Percentiles rank a stretch among this genome's conserved stretches.
phyloP scores from a whole-genome alignment of 2,329 filamentous ascomycete genomes.

The Bertia moriformis region DNA sequence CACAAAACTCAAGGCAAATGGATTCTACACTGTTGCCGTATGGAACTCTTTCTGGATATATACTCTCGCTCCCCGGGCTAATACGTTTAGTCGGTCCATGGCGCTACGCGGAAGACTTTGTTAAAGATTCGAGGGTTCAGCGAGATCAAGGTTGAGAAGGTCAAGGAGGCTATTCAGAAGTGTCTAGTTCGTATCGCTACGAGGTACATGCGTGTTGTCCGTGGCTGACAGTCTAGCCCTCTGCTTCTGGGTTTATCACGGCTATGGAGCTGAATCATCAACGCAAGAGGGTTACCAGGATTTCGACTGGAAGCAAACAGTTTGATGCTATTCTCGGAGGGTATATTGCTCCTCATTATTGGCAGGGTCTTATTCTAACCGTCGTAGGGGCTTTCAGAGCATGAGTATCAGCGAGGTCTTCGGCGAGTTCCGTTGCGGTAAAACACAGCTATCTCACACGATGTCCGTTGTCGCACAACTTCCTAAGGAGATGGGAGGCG shows the following conservation, averaged over 20 bases:
- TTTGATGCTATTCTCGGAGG: slow-evolving; percentile 51
- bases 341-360: slow-evolving; percentile 16
- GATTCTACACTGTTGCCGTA: slow-evolving; percentile 50
- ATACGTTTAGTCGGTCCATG: slow-evolving; percentile 35
- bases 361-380: slow-evolving; percentile 1
- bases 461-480: slow-evolving; percentile 48
- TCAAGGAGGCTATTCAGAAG: slow-evolving; percentile 47
- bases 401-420: slow-evolving; percentile 56
- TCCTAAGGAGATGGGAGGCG: slow-evolving; percentile 46
- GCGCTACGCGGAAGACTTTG: slow-evolving; percentile 41
- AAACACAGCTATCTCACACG: slow-evolving; percentile 56
- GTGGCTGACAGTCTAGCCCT: slow-evolving; percentile 24
- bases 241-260: slow-evolving; percentile 46
- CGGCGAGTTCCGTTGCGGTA: slow-evolving; percentile 50
- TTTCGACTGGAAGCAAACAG: slow-evolving; percentile 57
- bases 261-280: slow-evolving; percentile 48
- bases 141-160: slow-evolving; percentile 56
- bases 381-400: slow-evolving; percentile 46
- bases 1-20: slow-evolving; percentile 45
- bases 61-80: slow-evolving; percentile 1
- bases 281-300: slow-evolving; percentile 46
- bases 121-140: slow-evolving; percentile 58
- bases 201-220: slow-evolving; percentile 2
- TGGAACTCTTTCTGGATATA: slow-evolving; percentile 5
- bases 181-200: slow-evolving; percentile 13